These are phyloP conservation scores for Nemania sp. DNA, from an alignment of 2,329 filamentous ascomycete species.

Conservation along the genomic window DNA sequence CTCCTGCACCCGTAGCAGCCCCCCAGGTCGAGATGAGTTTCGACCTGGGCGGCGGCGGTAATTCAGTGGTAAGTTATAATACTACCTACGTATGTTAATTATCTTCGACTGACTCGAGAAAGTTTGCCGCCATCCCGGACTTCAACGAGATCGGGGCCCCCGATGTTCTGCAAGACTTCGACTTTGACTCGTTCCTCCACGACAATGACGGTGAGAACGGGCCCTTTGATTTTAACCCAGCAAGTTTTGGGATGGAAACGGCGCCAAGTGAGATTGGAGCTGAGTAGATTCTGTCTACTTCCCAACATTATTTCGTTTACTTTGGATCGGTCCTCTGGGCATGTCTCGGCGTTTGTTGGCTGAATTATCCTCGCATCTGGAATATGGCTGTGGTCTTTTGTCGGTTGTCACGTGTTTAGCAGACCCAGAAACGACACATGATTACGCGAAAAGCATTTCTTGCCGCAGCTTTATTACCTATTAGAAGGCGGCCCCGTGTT, in stretches of 20 bases:
- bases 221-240: slow-evolving; percentile 59
- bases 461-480: slow-evolving; percentile 9
- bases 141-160: slow-evolving; percentile 55
- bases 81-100: background rate
- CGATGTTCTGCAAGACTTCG: slow-evolving; percentile 68
- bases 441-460: slow-evolving; percentile 35
- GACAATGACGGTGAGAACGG: slow-evolving; percentile 55
- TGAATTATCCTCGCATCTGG: slow-evolving; percentile 40
- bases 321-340: slow-evolving; percentile 32
- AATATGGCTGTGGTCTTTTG: slow-evolving; percentile 35
- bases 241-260: slow-evolving; percentile 59
- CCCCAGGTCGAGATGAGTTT: slow-evolving; percentile 54
- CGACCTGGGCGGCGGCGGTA: slow-evolving; percentile 48
- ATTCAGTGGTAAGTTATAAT: slow-evolving; percentile 48
- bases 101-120: slow-evolving; percentile 27
- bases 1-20: slow-evolving; percentile 50
- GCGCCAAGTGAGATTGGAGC: slow-evolving; percentile 58
- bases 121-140: slow-evolving; percentile 53
- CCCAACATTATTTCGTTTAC: slow-evolving; percentile 17
- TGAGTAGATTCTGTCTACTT: slow-evolving; percentile 47
- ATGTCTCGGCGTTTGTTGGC: slow-evolving; percentile 41
- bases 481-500: slow-evolving; percentile 18
- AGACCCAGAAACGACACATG: slow-evolving; percentile 37
- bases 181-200: slow-evolving; percentile 71
- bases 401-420: slow-evolving; percentile 34